Base-by-base conservation (phyloP, 2,329 filamentous ascomycete species). In the Xylaria sp. region DNA sequence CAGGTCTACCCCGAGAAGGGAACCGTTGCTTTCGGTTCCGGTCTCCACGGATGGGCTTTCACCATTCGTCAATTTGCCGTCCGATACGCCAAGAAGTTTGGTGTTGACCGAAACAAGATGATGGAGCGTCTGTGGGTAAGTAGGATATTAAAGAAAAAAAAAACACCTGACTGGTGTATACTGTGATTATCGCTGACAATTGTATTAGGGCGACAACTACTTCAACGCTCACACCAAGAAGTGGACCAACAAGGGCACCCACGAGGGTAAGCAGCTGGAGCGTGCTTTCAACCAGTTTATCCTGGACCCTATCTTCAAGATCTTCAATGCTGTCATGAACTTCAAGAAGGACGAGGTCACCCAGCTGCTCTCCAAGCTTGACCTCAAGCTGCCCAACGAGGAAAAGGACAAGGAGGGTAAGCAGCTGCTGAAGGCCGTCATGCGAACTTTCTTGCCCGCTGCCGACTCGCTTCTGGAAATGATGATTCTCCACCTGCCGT, bases 191-290 rank as follows among this genome's bases (percentile, higher is more conserved):
- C 51, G 42, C 62, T 71, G 58, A 70, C 62, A 61, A 16, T 60
- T 22, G 9, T 49, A 83, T 13, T 48, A 79, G 77, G 94, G 94
- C 68, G 94, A 99, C 88, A 97, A 92, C 86, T 99, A 86, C 87
- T 99, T 99, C 90, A 97, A 99, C 87, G 91, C 94, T 69, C 86
- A 91, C 82, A 99, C 94, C 84, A 99, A 97, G 91, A 99, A 99
- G 88, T 99, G 94, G 94, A 93, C 92, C 78, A 97, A 90, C 85
- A 85, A 80, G 75, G 82, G 82, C 68, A 89, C 84, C 64, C 81
- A 91, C 74, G 92, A 96, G 72, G 93, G 92, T 74, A 89, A 96
- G 85, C 75, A 78, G 64, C 87, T 96, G 54, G 94, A 97, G 87
- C 94, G 94, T 89, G 91, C 93, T 69, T 99, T 99, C 90, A 96